Base-by-base conservation (phyloP, 2,329 filamentous ascomycete species). In the Acrocalymma vagum region DNA sequence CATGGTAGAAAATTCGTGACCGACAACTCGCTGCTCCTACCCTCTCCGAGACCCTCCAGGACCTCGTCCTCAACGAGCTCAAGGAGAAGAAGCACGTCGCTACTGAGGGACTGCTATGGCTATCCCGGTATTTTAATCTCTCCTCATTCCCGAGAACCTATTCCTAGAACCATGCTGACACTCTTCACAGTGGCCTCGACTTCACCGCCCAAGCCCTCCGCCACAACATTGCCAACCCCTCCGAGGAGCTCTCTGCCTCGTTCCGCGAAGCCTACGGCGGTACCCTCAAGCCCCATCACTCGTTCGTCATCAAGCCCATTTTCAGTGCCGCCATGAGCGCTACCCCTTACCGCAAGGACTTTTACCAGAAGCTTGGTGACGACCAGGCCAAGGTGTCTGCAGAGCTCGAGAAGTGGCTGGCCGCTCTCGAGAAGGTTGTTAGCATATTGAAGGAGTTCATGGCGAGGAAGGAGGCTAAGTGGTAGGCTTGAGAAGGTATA, bases 271-370 rank as follows among this genome's bases (percentile, higher is more conserved):
- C 92, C 57, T 99, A 99, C 76, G 82, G 81, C 67, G 78, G 77
- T 60, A 96, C 93, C 33, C 87, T 99, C 62, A 96, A 95, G 78
- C 88, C 88, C 17, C 85, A 95, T 78, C 94, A 99, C 79, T 84
- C 80, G 66, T 91, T 95, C 73, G 61, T 96, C 50, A 77, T 96
- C 62, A 96, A 95, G 81, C 90, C 90, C 47, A 80, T 96, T 67
- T 97, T 97, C 81, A 88, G 81, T 60, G 87, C 91, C 48, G 93
- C 93, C 69, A 96, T 99, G 91, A 83, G 83, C 58, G 92, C 91
- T 13, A 93, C 88, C 56, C 94, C 94, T 2, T 96, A 96, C 80
- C 84, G 93, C 58, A 90, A 89, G 70, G 89, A 93, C 72, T 97
- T 99, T 69, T 97, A 96, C 70, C 74, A 74, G 53, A 96, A 96